Evolutionary conservation across 2,329 filamentous ascomycete species (phyloP).

Genomic region (Trichoderma simmonsii): DNA sequence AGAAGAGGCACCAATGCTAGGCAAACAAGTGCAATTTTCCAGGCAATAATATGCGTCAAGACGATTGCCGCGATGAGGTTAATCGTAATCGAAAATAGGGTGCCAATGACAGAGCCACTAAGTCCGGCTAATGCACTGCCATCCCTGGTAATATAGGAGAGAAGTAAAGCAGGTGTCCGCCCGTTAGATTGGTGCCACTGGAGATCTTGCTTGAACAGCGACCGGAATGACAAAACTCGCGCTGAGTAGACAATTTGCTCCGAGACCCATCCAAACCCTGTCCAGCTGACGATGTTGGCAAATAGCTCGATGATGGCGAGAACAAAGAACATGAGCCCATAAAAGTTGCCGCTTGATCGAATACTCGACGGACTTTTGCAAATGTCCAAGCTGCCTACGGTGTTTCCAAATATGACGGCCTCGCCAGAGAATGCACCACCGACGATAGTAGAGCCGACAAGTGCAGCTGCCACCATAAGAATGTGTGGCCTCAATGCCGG

Average conservation of each 20-base stretch:
- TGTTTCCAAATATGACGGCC: slow-evolving; percentile 43
- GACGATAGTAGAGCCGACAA: slow-evolving; percentile 43
- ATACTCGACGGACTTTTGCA: slow-evolving; percentile 36
- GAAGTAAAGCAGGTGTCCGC: slow-evolving; percentile 54
- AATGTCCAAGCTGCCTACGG: slow-evolving; percentile 39
- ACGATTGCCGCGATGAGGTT: slow-evolving; percentile 63
- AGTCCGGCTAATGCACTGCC: slow-evolving; percentile 59
- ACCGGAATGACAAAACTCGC: slow-evolving; percentile 56
- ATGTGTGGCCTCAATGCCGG: slow-evolving; percentile 18
- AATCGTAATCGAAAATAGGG: slow-evolving; percentile 59
- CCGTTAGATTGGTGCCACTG: slow-evolving; percentile 64
- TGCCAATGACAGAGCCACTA: slow-evolving; percentile 63
- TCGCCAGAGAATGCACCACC: slow-evolving; percentile 49
- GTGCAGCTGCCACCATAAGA: slow-evolving; percentile 34
- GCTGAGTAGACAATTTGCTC: slow-evolving; percentile 59
- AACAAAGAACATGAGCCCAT: slow-evolving; percentile 47
- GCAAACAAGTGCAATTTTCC: slow-evolving; percentile 68
- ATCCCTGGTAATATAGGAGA: slow-evolving; percentile 64
- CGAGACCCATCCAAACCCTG: slow-evolving; percentile 41
- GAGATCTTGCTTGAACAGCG: slow-evolving; percentile 59
- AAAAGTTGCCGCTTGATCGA: slow-evolving; percentile 37
- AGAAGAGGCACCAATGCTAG: slow-evolving; percentile 62
- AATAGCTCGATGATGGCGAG: slow-evolving; percentile 43
- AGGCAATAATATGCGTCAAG: slow-evolving; percentile 63
- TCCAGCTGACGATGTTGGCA: slow-evolving; percentile 52